phyloP scores from a whole-genome alignment of 805 yeast species.

The Nakazawaea sp. region DNA sequence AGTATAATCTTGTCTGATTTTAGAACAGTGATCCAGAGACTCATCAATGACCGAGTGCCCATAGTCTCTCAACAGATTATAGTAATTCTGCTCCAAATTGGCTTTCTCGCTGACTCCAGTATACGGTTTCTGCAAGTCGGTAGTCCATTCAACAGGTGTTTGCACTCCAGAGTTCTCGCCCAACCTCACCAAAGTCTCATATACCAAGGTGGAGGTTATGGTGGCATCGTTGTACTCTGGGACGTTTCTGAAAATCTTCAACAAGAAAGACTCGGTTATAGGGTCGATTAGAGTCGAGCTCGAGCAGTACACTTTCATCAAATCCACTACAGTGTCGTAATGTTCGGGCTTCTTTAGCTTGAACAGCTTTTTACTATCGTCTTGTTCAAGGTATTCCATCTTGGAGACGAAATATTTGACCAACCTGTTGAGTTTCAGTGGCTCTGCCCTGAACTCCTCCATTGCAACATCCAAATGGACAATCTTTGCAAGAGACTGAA shows the following conservation, averaged over 20 bases:
- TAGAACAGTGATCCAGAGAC: slow-evolving; percentile 1
- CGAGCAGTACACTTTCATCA: slow-evolving; percentile 49
- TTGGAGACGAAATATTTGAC: slow-evolving; percentile 15
- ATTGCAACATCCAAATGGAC: slow-evolving; percentile 27
- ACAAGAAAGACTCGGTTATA: slow-evolving; percentile 40
- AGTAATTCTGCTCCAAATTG: slow-evolving; percentile 36
- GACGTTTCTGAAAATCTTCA: slow-evolving; percentile 28
- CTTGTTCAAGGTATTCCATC: slow-evolving; percentile 4
- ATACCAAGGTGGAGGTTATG: slow-evolving; percentile 47
- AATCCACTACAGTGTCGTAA: slow-evolving; percentile 31
- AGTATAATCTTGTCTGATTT: slow-evolving; percentile 32
- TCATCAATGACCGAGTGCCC: background rate
- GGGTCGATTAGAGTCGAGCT: slow-evolving; percentile 41
- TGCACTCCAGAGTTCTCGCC: slow-evolving; percentile 21
- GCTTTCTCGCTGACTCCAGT: slow-evolving; percentile 34
- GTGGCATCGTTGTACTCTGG: slow-evolving; percentile 29
- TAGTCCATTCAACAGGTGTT: slow-evolving; percentile 50
- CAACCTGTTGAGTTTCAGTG: slow-evolving; percentile 19
- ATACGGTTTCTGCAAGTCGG: slow-evolving; percentile 36
- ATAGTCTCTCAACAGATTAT: slow-evolving; percentile 20
- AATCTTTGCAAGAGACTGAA: slow-evolving; percentile 32
- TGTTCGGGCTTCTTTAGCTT: slow-evolving; percentile 17
- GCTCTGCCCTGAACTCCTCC: slow-evolving; percentile 19
- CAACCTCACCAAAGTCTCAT: slow-evolving; percentile 35
- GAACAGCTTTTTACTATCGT: background rate